phyloP scores from a whole-genome alignment of 2,329 filamentous ascomycete species.

The Colletotrichum musae region DNA sequence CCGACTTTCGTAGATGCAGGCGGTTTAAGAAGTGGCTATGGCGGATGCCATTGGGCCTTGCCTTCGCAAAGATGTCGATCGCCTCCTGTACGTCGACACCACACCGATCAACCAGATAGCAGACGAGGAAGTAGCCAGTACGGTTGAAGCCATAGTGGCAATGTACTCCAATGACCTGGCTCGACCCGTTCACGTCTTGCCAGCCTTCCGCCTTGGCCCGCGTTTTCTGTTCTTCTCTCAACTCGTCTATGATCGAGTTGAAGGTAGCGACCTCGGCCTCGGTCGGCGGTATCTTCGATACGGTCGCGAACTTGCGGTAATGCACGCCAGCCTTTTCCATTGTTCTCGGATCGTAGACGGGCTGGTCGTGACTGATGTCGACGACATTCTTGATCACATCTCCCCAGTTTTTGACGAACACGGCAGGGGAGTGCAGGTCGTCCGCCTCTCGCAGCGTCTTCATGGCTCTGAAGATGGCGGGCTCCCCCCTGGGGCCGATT shows the following conservation, averaged over 20 bases:
- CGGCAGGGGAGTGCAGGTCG: conserved; percentile 81
- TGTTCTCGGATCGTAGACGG: conserved; percentile 86
- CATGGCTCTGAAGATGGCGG: conserved; percentile 83
- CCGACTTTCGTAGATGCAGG: conserved; percentile 82
- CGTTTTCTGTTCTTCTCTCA: conserved; percentile 69
- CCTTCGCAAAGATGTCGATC: conserved; percentile 81
- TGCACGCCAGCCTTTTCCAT: conserved; percentile 76
- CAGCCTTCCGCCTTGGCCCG: conserved; percentile 60
- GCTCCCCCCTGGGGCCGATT: conserved; percentile 69
- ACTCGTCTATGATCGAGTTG: conserved; percentile 69
- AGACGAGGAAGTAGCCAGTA: conserved; percentile 91
- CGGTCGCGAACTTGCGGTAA: conserved; percentile 91
- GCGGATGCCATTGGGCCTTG: conserved; percentile 85
- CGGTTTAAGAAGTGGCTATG: conserved; percentile 92
- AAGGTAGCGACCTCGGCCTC: conserved; percentile 68
- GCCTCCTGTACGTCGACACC: conserved; percentile 81
- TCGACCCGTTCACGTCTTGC: conserved; percentile 53
- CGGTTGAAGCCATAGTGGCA: conserved; percentile 98
- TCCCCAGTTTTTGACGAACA: conserved; percentile 79
- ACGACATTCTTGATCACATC: conserved; percentile 81
- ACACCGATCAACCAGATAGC: conserved; percentile 88
- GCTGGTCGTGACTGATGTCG: conserved; percentile 92
- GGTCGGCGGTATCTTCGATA: conserved; percentile 88
- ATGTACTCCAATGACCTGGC: conserved; percentile 82
- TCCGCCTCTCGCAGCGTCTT: conserved; percentile 95